Evolutionary conservation across 345 rosid species (phyloP), one percentile per base, ranked within the genome.

Genomic region (Populus alba): DNA sequence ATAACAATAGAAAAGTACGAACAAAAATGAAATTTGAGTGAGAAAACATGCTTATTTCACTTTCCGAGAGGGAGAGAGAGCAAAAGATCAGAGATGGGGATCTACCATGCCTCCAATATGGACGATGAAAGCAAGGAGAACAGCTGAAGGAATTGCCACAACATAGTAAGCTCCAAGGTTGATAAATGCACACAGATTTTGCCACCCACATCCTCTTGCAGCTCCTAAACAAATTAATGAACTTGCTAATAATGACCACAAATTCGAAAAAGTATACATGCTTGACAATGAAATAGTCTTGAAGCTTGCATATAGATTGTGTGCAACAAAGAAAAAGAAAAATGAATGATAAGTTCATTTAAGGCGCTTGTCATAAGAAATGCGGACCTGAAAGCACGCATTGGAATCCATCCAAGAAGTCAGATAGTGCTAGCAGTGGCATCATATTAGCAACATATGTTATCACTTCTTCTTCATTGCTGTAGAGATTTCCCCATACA

Each of bases 191-290:
- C 92, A 81, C 2, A 86, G 59, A 20, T 83, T 87, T 70, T 79
- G 89, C 89, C 90, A 86, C 61, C 88, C 90, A 57, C 90, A 87
- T 38, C 92, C 92, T 76, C 89, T 86, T 1, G 88, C 88, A 61
- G 89, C 89, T 17, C 89, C 89, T 88, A 35, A 25, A 63, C 31
- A 41, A 23, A 27, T 27, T 27, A 27, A 11, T 15, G 4, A 29
- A 63, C 20, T 8, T 8, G 1, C 57, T 51, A 51, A 51, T 51
- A 51, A 6, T 51, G 57, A 51, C n/a, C 7, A 51, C n/a, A 51
- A 51, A 51, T 51, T 51, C 7, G 57, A 6, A 51, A 49, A 51
- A 16, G 20, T 49, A 16, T 49, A 49, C 57, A 51, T 16, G 18
- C n/a, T 51, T 16, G 57, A 51, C 22, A 51, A 17, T 7, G 57